phyloP scores from a whole-genome alignment of 2,329 filamentous ascomycete species.

The Paraphaeosphaeria sporulosa region DNA sequence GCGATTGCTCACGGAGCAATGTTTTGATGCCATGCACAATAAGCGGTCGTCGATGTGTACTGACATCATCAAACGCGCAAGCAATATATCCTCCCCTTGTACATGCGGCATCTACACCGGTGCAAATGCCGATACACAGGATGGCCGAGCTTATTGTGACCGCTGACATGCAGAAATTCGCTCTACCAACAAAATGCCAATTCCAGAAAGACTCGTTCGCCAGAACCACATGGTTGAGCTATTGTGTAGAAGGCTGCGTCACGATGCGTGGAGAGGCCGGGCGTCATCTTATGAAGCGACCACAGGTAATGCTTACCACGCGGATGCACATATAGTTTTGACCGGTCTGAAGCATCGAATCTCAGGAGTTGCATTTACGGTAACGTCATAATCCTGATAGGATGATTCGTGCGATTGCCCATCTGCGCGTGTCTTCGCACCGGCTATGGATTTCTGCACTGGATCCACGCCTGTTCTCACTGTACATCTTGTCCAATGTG shows the following conservation, averaged over 20 bases:
- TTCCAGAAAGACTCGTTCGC: no score
- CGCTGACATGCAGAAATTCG: background rate
- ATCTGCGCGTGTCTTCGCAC: background rate
- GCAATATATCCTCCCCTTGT: background rate
- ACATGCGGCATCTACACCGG: background rate
- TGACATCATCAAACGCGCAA: background rate
- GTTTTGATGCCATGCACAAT: background rate
- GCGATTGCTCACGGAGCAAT: background rate
- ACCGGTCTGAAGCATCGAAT: background rate
- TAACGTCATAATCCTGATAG: background rate
- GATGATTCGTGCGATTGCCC: background rate
- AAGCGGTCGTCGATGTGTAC: background rate
- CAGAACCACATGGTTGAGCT: background rate
- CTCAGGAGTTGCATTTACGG: no score
- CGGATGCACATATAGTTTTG: background rate
- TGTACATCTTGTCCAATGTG: background rate
- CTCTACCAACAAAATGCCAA: background rate
- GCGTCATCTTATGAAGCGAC: background rate
- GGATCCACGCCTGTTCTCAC: background rate
- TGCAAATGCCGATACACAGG: background rate
- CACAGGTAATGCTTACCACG: background rate
- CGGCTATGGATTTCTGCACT: background rate
- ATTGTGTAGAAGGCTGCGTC: background rate
- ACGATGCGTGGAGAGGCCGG: background rate
- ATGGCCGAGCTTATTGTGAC: background rate